These are phyloP conservation scores for Epichloe bromicola DNA, from an alignment of 2,329 filamentous ascomycete genomes.

Conservation along the genomic window DNA sequence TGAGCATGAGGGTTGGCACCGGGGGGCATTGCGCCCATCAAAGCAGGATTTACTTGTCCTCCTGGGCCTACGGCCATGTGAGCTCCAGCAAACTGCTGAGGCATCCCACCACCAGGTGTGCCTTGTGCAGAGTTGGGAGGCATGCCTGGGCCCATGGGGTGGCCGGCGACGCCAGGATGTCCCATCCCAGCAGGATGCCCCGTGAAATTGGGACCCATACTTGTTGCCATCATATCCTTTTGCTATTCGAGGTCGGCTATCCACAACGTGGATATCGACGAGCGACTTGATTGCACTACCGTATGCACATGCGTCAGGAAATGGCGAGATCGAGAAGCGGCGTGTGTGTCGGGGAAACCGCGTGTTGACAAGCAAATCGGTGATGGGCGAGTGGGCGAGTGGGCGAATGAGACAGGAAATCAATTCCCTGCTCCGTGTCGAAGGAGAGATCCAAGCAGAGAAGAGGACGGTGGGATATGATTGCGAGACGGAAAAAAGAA, in stretches of 20 bases:
- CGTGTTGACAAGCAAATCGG: background rate
- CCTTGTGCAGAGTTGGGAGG: conserved; percentile 57
- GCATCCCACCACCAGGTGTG: conserved; percentile 48
- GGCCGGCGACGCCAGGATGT: conserved; percentile 55
- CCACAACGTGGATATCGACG: conserved; percentile 49
- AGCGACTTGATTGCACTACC: conserved; percentile 28
- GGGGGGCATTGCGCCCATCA: conserved; percentile 68
- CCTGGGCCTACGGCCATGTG: conserved; percentile 62
- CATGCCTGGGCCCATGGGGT: conserved; percentile 50
- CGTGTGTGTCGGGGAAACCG: background rate
- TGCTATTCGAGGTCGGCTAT: conserved; percentile 30
- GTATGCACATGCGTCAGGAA: conserved; percentile 29
- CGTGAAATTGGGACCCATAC: conserved; percentile 48
- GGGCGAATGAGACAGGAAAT: background rate
- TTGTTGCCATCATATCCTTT: conserved; percentile 52
- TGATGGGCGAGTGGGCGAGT: conserved; percentile 1
- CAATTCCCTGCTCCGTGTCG: background rate
- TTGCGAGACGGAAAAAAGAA: background rate
- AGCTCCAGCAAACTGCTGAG: conserved; percentile 48
- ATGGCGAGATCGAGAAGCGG: background rate
- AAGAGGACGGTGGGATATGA: background rate
- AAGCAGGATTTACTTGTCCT: conserved; percentile 58
- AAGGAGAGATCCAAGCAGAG: background rate
- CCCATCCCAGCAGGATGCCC: conserved; percentile 61
- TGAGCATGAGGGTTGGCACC: conserved; percentile 51